A percentile compares a stretch with the other conserved stretches of the same genome.
These are phyloP conservation scores for Hypoxylon crocopeplum DNA, from an alignment of 495 filamentous ascomycete genomes.

Conservation along the genomic window DNA sequence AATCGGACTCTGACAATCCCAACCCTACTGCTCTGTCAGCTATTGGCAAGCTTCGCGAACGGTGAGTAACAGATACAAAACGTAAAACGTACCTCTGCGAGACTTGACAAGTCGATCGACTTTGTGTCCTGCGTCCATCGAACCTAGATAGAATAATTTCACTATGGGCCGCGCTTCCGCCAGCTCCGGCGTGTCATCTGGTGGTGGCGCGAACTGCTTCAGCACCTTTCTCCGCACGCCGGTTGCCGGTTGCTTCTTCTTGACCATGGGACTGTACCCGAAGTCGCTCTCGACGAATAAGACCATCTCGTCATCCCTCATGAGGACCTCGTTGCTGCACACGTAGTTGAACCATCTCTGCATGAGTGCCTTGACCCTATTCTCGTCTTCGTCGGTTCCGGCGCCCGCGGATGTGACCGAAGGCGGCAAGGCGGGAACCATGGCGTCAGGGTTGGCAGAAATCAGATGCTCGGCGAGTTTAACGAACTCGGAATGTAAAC, in stretches of 20 bases:
- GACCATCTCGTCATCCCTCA: constrained; percentile 94
- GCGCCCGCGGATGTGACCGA: constrained; percentile 90
- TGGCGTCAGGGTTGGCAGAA: constrained; percentile 92
- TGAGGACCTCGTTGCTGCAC: constrained; percentile 88
- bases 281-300: constrained; percentile 98
- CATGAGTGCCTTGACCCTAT: constrained; percentile 82
- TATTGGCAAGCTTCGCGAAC: constrained; percentile 1
- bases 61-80: not conserved
- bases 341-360: constrained; percentile 96
- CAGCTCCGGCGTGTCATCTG: constrained; percentile 95
- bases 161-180: constrained; percentile 87
- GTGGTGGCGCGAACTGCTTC: constrained; percentile 98
- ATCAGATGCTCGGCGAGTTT: constrained; percentile 95
- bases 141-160: constrained; percentile 93
- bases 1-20: constrained; percentile 90
- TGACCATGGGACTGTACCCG: constrained; percentile 94
- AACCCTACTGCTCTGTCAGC: constrained; percentile 64
- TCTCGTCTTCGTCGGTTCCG: constrained; percentile 96
- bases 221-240: constrained; percentile 92
- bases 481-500: constrained; percentile 92
- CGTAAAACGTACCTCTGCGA: constrained; percentile 72
- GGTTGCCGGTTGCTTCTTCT: constrained; percentile 96
- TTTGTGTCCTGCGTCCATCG: constrained; percentile 96
- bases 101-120: constrained; percentile 92
- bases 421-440: constrained; percentile 97